Conservation (phyloP, 306 rosid species). For the Prunus persica region DNA sequence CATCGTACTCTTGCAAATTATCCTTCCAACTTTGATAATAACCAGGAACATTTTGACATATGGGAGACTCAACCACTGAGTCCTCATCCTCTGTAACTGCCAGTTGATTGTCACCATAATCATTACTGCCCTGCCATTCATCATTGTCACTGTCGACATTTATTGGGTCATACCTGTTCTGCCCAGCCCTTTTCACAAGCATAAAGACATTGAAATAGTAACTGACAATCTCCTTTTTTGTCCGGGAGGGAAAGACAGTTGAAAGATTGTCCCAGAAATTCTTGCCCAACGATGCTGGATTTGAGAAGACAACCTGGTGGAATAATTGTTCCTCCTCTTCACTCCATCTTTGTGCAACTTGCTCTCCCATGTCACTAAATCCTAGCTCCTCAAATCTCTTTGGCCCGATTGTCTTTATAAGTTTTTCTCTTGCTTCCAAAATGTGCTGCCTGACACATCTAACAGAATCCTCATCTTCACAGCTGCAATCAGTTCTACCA, state of each 20-base stretch:
- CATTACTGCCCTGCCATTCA: conserved; percentile 71
- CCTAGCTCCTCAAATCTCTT: conserved; percentile 56
- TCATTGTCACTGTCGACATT: conserved; percentile 82
- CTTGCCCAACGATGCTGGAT: conserved; percentile 58
- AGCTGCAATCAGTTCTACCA: conserved; percentile 67
- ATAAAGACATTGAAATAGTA: conserved; percentile 90
- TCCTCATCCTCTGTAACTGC: conserved; percentile 58
- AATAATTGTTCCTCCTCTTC: conserved; percentile 64
- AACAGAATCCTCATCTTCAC: conserved; percentile 56
- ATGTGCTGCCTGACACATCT: conserved; percentile 75
- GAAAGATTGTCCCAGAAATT: conserved; percentile 77
- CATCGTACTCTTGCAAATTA: conserved; percentile 39
- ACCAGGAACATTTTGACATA: conserved; percentile 29
- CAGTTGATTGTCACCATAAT: conserved; percentile 46
- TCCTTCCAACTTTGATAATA: conserved; percentile 27
- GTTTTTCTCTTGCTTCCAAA: conserved; percentile 53
- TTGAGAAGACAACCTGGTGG: conserved; percentile 59
- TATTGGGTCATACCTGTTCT: conserved; percentile 56
- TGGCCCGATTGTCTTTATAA: conserved; percentile 41
- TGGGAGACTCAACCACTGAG: conserved; percentile 65
- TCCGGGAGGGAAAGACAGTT: conserved; percentile 54
- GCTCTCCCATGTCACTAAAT: conserved; percentile 74
- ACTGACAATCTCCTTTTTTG: conserved; percentile 75
- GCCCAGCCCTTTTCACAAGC: conserved; percentile 74
- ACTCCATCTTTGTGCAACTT: conserved; percentile 69